These are phyloP conservation scores for Melanomma pulvis-pyrius DNA, from an alignment of 495 filamentous ascomycete species.

Conservation along the genomic window DNA sequence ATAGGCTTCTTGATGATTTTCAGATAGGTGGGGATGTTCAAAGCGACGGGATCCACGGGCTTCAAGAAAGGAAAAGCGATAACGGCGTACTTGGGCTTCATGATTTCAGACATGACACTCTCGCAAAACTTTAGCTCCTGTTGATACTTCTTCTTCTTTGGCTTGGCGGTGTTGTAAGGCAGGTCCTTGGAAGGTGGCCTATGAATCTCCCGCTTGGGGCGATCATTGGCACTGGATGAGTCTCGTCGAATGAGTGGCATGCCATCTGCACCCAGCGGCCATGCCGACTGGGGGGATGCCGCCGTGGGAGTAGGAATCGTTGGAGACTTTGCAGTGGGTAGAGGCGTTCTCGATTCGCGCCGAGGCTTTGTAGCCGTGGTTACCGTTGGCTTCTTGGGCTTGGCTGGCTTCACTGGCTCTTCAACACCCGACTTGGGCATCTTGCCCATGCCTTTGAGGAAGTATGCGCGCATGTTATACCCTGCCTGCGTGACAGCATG, in stretches of 20 bases:
- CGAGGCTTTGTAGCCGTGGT: slow-evolving; percentile 38
- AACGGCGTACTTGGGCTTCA: slow-evolving; percentile 68
- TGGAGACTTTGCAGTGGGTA: slow-evolving; percentile 39
- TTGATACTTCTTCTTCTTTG: slow-evolving; percentile 88
- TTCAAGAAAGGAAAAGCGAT: slow-evolving; percentile 71
- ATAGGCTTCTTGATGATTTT: slow-evolving; percentile 94
- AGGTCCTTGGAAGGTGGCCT: slow-evolving; percentile 85
- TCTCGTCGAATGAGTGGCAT: slow-evolving; percentile 92
- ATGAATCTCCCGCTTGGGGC: slow-evolving; percentile 93
- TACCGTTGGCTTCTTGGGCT: slow-evolving; percentile 55
- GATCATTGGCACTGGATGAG: slow-evolving; percentile 70
- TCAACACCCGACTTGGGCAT: slow-evolving; percentile 52
- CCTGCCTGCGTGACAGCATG: slow-evolving; percentile 71
- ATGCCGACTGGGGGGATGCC: slow-evolving; percentile 59
- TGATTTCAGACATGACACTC: slow-evolving; percentile 74
- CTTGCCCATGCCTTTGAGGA: slow-evolving; percentile 60
- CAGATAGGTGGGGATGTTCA: slow-evolving; percentile 93
- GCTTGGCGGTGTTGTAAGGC: slow-evolving; percentile 77
- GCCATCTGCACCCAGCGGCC: slow-evolving; percentile 80
- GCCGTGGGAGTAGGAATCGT: slow-evolving; percentile 53
- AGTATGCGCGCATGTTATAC: slow-evolving; percentile 61
- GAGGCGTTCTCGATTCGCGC: slow-evolving; percentile 29
- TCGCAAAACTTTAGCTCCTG: slow-evolving; percentile 90
- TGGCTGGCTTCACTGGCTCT: slow-evolving; percentile 61
- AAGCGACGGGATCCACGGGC: slow-evolving; percentile 89